Percentiles rank a stretch among this genome's conserved stretches.
These are phyloP conservation scores for Boehmeria nivea DNA, from an alignment of 306 rosid genomes.

Conservation along the genomic window DNA sequence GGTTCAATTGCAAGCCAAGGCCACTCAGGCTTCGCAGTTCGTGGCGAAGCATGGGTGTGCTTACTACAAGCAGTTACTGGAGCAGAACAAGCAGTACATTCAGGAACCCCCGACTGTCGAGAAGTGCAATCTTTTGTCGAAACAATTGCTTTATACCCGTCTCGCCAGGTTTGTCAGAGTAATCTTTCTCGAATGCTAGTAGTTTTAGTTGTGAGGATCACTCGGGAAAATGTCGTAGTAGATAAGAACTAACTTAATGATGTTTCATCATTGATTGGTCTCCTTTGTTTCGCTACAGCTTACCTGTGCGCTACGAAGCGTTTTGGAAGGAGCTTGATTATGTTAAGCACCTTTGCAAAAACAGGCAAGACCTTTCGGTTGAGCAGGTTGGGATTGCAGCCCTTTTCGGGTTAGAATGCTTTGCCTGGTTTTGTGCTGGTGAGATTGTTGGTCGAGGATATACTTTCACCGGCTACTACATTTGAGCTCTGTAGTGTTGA, in stretches of 20 bases:
- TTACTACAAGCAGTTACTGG: constrained; percentile 30
- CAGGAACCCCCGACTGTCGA: constrained; percentile 32
- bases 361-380: constrained; percentile 21
- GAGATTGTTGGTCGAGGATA: constrained; percentile 33
- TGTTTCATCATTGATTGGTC: no score
- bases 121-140: constrained; percentile 28
- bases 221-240: neutral
- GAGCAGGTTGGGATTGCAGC: constrained; percentile 34
- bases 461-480: constrained; percentile 30
- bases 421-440: constrained; percentile 33
- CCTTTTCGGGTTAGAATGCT: constrained; percentile 31
- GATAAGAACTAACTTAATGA: no score
- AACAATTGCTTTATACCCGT: constrained; percentile 29
- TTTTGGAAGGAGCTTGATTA: constrained; percentile 26
- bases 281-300: no score
- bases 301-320: constrained; percentile 27
- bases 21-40: constrained; percentile 27
- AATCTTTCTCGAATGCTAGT: neutral
- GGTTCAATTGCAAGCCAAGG: constrained; percentile 28
- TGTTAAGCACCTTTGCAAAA: constrained; percentile 30
- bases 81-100: constrained; percentile 31
- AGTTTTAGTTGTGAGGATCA: neutral
- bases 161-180: constrained; percentile 27
- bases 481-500: constrained; percentile 9
- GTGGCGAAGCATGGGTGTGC: constrained; percentile 25